Evolutionary conservation across 148 eudicot genomes (phyloP).

Genomic region (Silene conica): DNA sequence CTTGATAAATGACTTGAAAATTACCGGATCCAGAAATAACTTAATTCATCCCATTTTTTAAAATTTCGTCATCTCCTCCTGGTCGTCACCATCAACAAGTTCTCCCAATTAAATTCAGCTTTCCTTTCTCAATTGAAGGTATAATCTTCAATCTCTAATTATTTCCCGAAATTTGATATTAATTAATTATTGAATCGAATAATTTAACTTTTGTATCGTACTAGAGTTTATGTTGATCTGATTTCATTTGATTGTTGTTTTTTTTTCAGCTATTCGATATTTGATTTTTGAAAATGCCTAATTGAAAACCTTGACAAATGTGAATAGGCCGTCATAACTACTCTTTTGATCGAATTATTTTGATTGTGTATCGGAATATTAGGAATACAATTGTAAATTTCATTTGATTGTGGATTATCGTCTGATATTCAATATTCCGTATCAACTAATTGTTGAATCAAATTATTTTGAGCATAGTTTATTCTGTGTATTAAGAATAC

Average conservation of each 20-base stretch:
- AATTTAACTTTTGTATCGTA: no score
- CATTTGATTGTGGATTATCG: not conserved
- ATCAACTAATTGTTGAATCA: not conserved
- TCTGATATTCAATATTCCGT: not conserved
- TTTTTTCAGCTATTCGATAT: no score
- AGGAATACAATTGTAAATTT: not conserved
- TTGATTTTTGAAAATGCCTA: no score
- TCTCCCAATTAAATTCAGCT: not conserved
- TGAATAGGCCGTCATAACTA: no score
- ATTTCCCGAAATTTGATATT: not conserved
- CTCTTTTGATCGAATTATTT: not conserved
- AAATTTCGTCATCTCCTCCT: not conserved
- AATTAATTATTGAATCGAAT: not conserved
- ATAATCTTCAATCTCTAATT: not conserved
- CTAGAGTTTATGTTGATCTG: no score
- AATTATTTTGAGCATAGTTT: not conserved
- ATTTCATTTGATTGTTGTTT: no score
- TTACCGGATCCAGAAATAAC: no score
- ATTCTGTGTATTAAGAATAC: not conserved
- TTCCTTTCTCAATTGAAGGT: not conserved
- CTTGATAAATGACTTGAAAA: no score
- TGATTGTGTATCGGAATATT: not conserved
- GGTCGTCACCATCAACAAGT: not conserved
- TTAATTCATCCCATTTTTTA: no score
- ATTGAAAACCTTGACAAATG: no score